Conservation (phyloP, 2,329 filamentous ascomycete species). For the Ceratocystis lukuohia region DNA sequence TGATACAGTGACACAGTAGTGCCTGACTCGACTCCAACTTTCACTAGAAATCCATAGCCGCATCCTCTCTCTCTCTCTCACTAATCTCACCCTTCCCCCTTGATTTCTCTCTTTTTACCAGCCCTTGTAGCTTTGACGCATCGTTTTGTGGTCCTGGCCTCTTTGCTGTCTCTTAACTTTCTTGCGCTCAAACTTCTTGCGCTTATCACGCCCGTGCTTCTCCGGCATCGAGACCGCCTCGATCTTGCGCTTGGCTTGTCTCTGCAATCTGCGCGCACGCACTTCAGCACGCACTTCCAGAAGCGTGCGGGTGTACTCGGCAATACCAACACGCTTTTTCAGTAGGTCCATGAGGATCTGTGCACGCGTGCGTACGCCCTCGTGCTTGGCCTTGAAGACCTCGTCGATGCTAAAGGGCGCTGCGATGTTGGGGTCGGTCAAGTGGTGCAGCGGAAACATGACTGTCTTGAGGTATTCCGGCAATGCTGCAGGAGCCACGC, state of each 20-base stretch:
- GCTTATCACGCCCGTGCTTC: slow-evolving; percentile 63
- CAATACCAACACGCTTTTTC: slow-evolving; percentile 72
- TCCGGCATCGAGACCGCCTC: slow-evolving; percentile 76
- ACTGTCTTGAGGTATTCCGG: slow-evolving; percentile 48
- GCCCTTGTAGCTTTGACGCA: slow-evolving; percentile 55
- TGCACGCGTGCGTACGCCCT: slow-evolving; percentile 56
- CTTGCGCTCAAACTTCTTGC: slow-evolving; percentile 71
- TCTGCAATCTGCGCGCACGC: slow-evolving; percentile 55
- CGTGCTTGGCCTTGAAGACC: slow-evolving; percentile 54
- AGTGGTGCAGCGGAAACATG: slow-evolving; percentile 55
- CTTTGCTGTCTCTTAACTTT: slow-evolving; percentile 70
- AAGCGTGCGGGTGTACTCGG: slow-evolving; percentile 62
- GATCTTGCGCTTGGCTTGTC: slow-evolving; percentile 76
- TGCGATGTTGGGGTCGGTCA: slow-evolving; percentile 68
- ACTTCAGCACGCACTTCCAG: slow-evolving; percentile 59
- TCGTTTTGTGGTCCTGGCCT: slow-evolving; percentile 56
- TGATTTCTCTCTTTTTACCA: slow-evolving; percentile 23
- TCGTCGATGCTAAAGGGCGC: slow-evolving; percentile 59
- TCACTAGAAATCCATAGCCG: background rate
- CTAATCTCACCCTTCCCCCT: background rate
- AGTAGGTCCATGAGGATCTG: slow-evolving; percentile 68
- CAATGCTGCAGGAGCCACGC: slow-evolving; percentile 45
- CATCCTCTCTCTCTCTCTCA: no score
- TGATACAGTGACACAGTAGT: slow-evolving; percentile 2
- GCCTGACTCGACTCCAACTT: background rate